Base-by-base conservation (phyloP, 2,329 filamentous ascomycete genomes). In the Kalmusia sp. region DNA sequence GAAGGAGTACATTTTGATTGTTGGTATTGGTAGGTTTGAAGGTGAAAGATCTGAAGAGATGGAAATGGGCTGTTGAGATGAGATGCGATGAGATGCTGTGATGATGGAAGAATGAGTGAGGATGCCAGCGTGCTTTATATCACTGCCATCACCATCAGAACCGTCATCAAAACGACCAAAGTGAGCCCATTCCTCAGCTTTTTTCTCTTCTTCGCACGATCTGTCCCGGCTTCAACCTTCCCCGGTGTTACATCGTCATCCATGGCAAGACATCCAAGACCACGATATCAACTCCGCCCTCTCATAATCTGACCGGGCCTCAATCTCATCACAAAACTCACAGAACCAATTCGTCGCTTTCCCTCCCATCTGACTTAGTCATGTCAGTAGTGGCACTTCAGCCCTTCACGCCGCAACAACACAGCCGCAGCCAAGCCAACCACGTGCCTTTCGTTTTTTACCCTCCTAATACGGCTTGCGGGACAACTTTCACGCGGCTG, bases 1-100 rank as follows among this genome's bases (percentile, higher is more conserved):
- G 44, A 55, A 54, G 49, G 54, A 44, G 56, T 61, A 60, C 60
- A 65, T 65, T 53, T 58, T 58, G 41, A 24, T 25, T 33, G 24
- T 19, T 53, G 46, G 44, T 39, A 17, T 54, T 46, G 40, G 49
- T 49, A 56, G 35, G 31, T 43, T 35, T 21, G 47, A 43, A 38
- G 24, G 33, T 17, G 27, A 38, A 6, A 28, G 34, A 15, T 45
- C 6, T 35, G 35, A 27, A 9, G 17, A 14, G 19, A 25, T 25
- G 11, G 24, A 22, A 41, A 11, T 39, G n/a, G 17, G 12, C 6
- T 4, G 34, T 9, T 39, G 14, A 27, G 33, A 37, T 15, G 21
- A 37, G 22, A 21, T 38, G 33, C 4, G 44, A 47, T 47, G 41
- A 33, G 41, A 33, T 45, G 22, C 30, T 47, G 31, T 37, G 44